A percentile compares a stretch with the other conserved stretches of the same genome.
These are phyloP conservation scores for Remersonia thermophila DNA, from an alignment of 2,329 filamentous ascomycete genomes.

Conservation along the genomic window DNA sequence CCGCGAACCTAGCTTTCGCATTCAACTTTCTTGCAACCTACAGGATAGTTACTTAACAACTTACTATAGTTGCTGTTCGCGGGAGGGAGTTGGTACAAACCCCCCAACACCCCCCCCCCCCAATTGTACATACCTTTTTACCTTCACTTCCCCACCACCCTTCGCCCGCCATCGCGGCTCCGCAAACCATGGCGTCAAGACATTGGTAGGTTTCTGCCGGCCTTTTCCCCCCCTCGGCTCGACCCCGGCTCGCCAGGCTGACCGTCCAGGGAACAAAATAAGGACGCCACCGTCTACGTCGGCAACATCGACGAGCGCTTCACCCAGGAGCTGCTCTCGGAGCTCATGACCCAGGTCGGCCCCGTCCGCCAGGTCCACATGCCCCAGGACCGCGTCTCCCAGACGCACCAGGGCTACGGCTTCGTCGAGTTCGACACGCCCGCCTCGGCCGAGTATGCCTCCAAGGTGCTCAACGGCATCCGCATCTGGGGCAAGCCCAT, in stretches of 20 bases:
- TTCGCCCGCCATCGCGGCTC: constrained; percentile 2
- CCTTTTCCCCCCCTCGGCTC: not conserved
- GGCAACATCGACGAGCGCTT: constrained; percentile 97
- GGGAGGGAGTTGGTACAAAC: too few species aligned
- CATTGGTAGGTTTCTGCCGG: constrained; percentile 17
- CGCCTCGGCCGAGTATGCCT: constrained; percentile 91
- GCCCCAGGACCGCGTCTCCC: constrained; percentile 94
- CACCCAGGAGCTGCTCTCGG: constrained; percentile 81
- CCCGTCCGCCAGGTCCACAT: constrained; percentile 97
- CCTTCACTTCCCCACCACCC: too few species aligned
- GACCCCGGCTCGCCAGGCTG: too few species aligned
- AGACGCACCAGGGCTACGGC: constrained; percentile 93
- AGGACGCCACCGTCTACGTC: constrained; percentile 95
- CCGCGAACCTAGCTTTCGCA: too few species aligned
- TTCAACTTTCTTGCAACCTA: too few species aligned
- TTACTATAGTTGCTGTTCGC: too few species aligned
- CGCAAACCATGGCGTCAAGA: constrained; percentile 16
- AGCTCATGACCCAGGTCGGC: constrained; percentile 95
- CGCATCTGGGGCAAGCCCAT: constrained; percentile 88
- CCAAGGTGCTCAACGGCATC: constrained; percentile 92
- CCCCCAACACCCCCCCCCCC: too few species aligned
- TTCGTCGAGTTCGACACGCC: constrained; percentile 98
- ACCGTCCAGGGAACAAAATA: constrained; percentile 80
- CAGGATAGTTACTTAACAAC: too few species aligned
- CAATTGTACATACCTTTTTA: too few species aligned